Evolutionary conservation across 345 rosid genomes (phyloP).

Genomic region (Eucalyptus paniculata): DNA sequence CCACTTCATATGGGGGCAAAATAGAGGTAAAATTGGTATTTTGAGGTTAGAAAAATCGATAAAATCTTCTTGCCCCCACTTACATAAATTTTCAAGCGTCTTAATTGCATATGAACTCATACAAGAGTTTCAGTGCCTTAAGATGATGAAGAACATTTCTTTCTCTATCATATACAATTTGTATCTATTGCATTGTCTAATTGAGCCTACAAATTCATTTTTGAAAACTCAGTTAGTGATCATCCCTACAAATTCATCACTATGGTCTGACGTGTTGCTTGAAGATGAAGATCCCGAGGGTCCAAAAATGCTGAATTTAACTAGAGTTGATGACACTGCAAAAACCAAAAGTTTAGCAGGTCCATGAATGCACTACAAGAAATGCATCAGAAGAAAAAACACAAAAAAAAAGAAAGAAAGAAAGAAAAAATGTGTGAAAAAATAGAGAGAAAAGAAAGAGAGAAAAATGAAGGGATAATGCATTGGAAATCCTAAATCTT

Average conservation of each 20-base stretch:
- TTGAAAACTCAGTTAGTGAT: background rate
- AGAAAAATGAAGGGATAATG: background rate
- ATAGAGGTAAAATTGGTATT: background rate
- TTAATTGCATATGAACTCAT: background rate
- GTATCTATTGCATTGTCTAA: background rate
- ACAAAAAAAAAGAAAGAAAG: background rate
- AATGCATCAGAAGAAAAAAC: background rate
- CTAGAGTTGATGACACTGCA: background rate
- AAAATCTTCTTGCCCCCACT: background rate
- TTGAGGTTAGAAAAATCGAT: background rate
- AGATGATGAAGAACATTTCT: background rate
- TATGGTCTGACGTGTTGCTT: background rate
- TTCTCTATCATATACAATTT: background rate
- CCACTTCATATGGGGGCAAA: background rate
- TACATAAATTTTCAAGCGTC: background rate
- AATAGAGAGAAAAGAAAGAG: background rate
- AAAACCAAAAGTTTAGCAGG: background rate
- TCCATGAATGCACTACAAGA: background rate
- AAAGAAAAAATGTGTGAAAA: background rate
- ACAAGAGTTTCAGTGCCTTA: background rate
- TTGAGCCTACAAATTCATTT: background rate
- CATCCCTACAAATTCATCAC: background rate
- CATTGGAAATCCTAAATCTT: background rate
- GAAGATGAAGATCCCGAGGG: background rate
- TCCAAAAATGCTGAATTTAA: background rate